A percentile compares a stretch with the other conserved stretches of the same genome.
These are phyloP conservation scores for Botrytis pseudocinerea DNA, from an alignment of 2,329 filamentous ascomycete species.

Conservation along the genomic window DNA sequence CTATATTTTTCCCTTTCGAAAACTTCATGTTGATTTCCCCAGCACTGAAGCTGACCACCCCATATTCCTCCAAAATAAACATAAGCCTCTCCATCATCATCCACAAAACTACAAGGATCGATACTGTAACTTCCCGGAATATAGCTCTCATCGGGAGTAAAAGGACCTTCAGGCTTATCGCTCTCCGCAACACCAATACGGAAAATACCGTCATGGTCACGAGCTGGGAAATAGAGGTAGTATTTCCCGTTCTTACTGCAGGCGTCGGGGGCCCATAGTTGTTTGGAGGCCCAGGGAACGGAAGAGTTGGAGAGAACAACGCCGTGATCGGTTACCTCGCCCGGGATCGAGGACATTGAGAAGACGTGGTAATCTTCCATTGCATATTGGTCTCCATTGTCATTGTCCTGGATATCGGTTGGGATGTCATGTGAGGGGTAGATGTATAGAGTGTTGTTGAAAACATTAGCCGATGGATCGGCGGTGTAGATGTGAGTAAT, in stretches of 20 bases:
- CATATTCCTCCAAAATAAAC: slow-evolving; percentile 79
- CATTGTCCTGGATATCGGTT: slow-evolving; percentile 72
- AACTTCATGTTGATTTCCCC: slow-evolving; percentile 46
- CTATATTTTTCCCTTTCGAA: slow-evolving; percentile 59
- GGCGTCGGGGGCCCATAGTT: slow-evolving; percentile 80
- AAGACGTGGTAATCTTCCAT: slow-evolving; percentile 85
- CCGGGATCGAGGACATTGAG: slow-evolving; percentile 52
- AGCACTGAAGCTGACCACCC: slow-evolving; percentile 81
- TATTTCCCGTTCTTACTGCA: slow-evolving; percentile 68
- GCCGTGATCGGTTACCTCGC: slow-evolving; percentile 67
- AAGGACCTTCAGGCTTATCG: slow-evolving; percentile 67
- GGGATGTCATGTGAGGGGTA: slow-evolving; percentile 81
- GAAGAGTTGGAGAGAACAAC: slow-evolving; percentile 64
- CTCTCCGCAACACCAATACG: slow-evolving; percentile 71
- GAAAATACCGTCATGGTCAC: slow-evolving; percentile 69
- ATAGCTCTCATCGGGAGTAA: slow-evolving; percentile 61
- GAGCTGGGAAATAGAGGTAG: slow-evolving; percentile 76
- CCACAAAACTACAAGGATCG: slow-evolving; percentile 74
- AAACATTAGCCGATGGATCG: slow-evolving; percentile 78
- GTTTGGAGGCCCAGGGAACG: slow-evolving; percentile 75
- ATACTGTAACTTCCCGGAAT: slow-evolving; percentile 74
- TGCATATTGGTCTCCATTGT: slow-evolving; percentile 84
- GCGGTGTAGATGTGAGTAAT: slow-evolving; percentile 77
- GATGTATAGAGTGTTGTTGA: slow-evolving; percentile 73
- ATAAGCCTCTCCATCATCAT: slow-evolving; percentile 67